Conservation (phyloP, 495 filamentous ascomycete genomes). For the Podospora conica region DNA sequence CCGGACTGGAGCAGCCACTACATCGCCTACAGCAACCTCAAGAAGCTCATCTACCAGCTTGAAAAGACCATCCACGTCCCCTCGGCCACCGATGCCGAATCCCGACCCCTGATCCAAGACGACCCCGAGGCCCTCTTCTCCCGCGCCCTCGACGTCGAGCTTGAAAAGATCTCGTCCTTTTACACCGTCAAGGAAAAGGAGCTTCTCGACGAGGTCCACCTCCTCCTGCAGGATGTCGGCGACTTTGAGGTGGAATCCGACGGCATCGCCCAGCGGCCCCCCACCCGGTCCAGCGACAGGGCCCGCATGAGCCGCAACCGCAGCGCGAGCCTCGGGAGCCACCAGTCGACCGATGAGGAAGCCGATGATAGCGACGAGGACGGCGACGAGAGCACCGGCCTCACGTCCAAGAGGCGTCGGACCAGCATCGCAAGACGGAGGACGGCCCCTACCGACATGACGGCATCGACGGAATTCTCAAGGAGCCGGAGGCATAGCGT, state of each 20-base stretch:
- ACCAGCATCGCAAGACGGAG: slow-evolving; percentile 32
- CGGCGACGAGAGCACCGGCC: slow-evolving; percentile 55
- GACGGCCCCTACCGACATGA: slow-evolving; percentile 45
- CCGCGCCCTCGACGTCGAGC: slow-evolving; percentile 75
- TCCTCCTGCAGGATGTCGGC: slow-evolving; percentile 67
- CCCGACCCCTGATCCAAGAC: slow-evolving; percentile 67
- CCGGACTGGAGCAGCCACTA: slow-evolving; percentile 98
- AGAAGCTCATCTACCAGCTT: slow-evolving; percentile 94
- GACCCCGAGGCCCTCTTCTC: slow-evolving; percentile 75
- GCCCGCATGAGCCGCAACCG: slow-evolving; percentile 10
- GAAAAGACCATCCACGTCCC: slow-evolving; percentile 68
- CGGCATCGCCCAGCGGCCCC: slow-evolving; percentile 36
- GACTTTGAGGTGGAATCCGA: slow-evolving; percentile 57
- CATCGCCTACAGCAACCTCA: slow-evolving; percentile 95
- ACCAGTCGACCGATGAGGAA: slow-evolving; percentile 43
- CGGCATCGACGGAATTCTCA: slow-evolving; percentile 46
- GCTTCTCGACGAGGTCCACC: slow-evolving; percentile 72
- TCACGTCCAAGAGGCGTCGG: slow-evolving; percentile 38
- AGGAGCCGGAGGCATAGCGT: slow-evolving; percentile 48
- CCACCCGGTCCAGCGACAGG: slow-evolving; percentile 25
- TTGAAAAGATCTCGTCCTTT: slow-evolving; percentile 91
- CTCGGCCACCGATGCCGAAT: slow-evolving; percentile 62
- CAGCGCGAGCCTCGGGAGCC: slow-evolving; percentile 36
- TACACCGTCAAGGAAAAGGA: slow-evolving; percentile 82
- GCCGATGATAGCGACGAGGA: slow-evolving; percentile 58